Percentiles rank a stretch among this genome's conserved stretches.
Evolutionary conservation across 768 basidiomycete species (phyloP).

Genomic region (Pleurotus sapidus): DNA sequence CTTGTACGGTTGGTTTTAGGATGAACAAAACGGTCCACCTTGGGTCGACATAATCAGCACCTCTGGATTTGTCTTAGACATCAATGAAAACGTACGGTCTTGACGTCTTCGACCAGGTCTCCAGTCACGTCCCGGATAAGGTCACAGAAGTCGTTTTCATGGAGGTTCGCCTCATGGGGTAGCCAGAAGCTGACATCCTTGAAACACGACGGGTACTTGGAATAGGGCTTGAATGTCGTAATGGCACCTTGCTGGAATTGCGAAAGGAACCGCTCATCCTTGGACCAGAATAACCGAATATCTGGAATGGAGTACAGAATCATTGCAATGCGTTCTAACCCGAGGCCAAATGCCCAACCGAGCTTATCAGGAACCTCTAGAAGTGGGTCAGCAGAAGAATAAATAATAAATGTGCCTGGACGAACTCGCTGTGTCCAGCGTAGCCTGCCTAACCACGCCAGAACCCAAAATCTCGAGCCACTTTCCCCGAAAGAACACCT

Average conservation of each 20-base stretch:
- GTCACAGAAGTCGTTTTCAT: slow-evolving; percentile 98
- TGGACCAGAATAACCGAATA: slow-evolving; percentile 97
- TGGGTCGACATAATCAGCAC: background rate
- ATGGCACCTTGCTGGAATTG: slow-evolving; percentile 83
- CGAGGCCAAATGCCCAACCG: slow-evolving; percentile 98
- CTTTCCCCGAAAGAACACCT: slow-evolving; percentile 93
- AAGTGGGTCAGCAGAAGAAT: background rate
- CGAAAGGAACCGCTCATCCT: slow-evolving; percentile 79
- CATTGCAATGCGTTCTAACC: slow-evolving; percentile 97
- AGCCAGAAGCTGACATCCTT: slow-evolving; percentile 97
- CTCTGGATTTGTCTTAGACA: background rate
- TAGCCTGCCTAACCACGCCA: slow-evolving; percentile 88
- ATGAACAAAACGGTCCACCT: slow-evolving; percentile 93
- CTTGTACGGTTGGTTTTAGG: slow-evolving; percentile 81
- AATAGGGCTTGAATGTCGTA: slow-evolving; percentile 84
- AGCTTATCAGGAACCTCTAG: slow-evolving; percentile 78
- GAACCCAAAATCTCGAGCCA: slow-evolving; percentile 97
- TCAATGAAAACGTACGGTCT: slow-evolving; percentile 52
- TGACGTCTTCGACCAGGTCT: slow-evolving; percentile 88
- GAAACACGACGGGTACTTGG: slow-evolving; percentile 88
- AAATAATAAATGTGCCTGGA: slow-evolving; percentile 18
- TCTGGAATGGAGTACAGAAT: slow-evolving; percentile 95
- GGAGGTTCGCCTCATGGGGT: slow-evolving; percentile 51
- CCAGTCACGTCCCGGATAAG: slow-evolving; percentile 90
- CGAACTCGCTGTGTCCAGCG: slow-evolving; percentile 84